Evolutionary conservation across 768 basidiomycete genomes (phyloP).

Genomic region (Pleurotus giganteus): DNA sequence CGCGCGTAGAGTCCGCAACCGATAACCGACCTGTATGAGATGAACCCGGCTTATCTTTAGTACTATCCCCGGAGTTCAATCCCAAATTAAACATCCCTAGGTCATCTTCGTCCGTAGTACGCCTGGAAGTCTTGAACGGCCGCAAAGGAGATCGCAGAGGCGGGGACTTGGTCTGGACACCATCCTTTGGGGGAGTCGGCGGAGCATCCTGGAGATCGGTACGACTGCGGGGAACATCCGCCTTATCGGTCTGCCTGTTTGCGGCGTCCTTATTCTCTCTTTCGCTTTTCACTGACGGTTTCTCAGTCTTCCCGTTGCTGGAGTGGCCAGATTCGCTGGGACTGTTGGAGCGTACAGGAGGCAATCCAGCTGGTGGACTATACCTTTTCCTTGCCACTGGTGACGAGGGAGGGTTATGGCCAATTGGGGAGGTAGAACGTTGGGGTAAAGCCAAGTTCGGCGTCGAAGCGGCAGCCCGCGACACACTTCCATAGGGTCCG

Average conservation of each 20-base stretch:
- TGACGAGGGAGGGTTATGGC: slow-evolving; percentile 19
- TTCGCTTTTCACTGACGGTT: slow-evolving; percentile 15
- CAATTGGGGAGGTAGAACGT: slow-evolving; percentile 34
- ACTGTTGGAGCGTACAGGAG: slow-evolving; percentile 55
- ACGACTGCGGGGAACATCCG: slow-evolving; percentile 12
- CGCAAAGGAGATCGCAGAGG: slow-evolving; percentile 56
- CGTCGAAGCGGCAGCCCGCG: slow-evolving; percentile 56
- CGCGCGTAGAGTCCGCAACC: slow-evolving; percentile 30
- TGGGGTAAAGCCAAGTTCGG: slow-evolving; percentile 46
- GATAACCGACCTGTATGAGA: slow-evolving; percentile 19
- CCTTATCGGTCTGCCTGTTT: slow-evolving; percentile 17
- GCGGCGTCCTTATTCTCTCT: slow-evolving; percentile 15
- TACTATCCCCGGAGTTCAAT: slow-evolving; percentile 13
- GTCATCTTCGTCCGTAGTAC: slow-evolving; percentile 25
- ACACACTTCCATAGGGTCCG: slow-evolving; percentile 30
- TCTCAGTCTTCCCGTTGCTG: slow-evolving; percentile 14
- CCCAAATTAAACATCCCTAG: slow-evolving; percentile 25
- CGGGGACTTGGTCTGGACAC: slow-evolving; percentile 33
- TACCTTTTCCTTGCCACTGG: slow-evolving; percentile 43
- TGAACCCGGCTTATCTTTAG: slow-evolving; percentile 3
- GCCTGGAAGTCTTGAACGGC: slow-evolving; percentile 27
- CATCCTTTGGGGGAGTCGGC: slow-evolving; percentile 24
- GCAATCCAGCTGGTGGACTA: slow-evolving; percentile 49
- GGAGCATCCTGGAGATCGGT: slow-evolving; percentile 1
- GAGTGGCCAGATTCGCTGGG: slow-evolving; percentile 40